A percentile compares a stretch with the other conserved stretches of the same genome.
phyloP scores from a whole-genome alignment of 2,329 filamentous ascomycete species.

The Ploettnerulaceae sp. region DNA sequence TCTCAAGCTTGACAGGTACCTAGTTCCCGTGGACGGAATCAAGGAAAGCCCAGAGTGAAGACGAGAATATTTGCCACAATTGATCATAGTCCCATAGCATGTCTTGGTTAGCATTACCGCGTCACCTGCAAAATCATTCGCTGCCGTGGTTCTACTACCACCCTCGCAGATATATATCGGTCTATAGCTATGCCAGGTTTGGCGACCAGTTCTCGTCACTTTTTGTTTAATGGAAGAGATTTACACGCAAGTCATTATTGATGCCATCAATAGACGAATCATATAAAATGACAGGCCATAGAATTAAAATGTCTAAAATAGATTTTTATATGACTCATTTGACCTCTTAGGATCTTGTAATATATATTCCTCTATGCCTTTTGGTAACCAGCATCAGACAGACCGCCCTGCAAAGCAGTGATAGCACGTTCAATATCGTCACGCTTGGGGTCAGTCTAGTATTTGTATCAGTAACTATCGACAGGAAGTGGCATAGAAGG shows the following conservation, averaged over 20 bases:
- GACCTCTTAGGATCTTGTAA: not conserved
- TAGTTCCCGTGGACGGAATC: too few species aligned
- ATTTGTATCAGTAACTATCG: constrained; percentile 12
- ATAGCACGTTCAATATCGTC: constrained; percentile 82
- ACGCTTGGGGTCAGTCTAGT: constrained; percentile 67
- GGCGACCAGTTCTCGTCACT: not conserved
- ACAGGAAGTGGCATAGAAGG: not conserved
- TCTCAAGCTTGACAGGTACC: too few species aligned
- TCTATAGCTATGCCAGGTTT: not conserved
- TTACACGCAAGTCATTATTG: constrained; percentile 15
- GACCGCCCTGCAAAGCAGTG: constrained; percentile 66
- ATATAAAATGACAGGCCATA: not conserved
- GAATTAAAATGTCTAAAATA: constrained; percentile 9
- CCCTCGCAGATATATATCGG: too few species aligned
- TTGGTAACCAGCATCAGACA: constrained; percentile 68
- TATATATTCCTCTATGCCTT: constrained; percentile 26
- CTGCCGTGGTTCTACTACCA: too few species aligned
- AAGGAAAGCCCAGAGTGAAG: too few species aligned
- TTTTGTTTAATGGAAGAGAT: not conserved
- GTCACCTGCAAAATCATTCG: too few species aligned
- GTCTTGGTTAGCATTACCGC: too few species aligned
- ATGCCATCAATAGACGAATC: constrained; percentile 7
- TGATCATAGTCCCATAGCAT: too few species aligned
- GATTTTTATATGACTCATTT: constrained; percentile 14
- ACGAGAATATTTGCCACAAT: too few species aligned